These are phyloP conservation scores for Schizothecium vesticola DNA, from an alignment of 495 filamentous ascomycete genomes.

Conservation along the genomic window DNA sequence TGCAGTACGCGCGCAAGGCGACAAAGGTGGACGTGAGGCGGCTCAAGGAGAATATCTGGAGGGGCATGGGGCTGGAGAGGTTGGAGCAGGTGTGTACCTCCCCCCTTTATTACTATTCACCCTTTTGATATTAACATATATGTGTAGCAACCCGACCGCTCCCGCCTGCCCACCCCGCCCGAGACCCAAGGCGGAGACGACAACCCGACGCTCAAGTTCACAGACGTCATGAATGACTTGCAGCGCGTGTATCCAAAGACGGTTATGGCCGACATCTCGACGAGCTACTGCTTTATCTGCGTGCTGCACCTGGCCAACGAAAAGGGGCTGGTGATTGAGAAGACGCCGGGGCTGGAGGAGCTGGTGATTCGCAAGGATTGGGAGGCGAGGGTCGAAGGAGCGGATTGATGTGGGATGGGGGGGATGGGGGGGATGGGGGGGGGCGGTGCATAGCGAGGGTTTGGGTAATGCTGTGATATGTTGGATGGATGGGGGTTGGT, in stretches of 20 bases:
- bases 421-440: not conserved
- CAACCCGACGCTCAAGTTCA: conserved; percentile 64
- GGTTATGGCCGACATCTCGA: conserved; percentile 89
- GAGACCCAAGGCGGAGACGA: conserved; percentile 13
- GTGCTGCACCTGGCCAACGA: conserved; percentile 95
- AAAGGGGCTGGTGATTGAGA: conserved; percentile 74
- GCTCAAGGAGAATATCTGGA: conserved; percentile 96
- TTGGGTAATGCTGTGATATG: not conserved
- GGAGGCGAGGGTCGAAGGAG: conserved; percentile 46
- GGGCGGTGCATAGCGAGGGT: not conserved
- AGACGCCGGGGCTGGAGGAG: conserved; percentile 52
- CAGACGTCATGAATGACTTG: conserved; percentile 80
- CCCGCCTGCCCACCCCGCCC: conserved; percentile 6
- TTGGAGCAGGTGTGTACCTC: conserved; percentile 33
- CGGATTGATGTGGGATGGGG: conserved; percentile 9
- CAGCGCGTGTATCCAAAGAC: conserved; percentile 79
- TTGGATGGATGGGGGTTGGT: not conserved
- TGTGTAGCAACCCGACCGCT: not conserved
- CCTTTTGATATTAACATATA: conserved; percentile 3
- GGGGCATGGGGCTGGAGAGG: conserved; percentile 66
- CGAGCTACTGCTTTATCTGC: conserved; percentile 95
- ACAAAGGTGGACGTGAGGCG: conserved; percentile 98
- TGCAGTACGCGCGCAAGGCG: conserved; percentile 90
- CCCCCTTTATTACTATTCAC: not conserved
- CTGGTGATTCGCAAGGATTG: conserved; percentile 53